These are phyloP conservation scores for Erodium moschatum DNA, from an alignment of 441 rosid species.

Conservation along the genomic window DNA sequence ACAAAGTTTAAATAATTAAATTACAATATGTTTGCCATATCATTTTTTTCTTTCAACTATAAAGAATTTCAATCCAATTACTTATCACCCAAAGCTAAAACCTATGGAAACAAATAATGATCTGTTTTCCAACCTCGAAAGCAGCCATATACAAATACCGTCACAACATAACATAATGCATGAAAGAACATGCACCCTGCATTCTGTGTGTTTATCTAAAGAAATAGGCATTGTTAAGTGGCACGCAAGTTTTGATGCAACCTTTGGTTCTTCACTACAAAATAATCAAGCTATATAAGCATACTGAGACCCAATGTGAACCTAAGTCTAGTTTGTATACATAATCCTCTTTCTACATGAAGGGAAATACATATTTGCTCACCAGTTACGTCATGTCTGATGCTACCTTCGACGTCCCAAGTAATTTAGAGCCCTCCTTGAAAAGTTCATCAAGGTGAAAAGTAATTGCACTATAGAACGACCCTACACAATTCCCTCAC, in stretches of 20 bases:
- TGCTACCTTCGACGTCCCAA: constrained; percentile 39
- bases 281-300: background rate
- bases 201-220: no score
- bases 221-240: background rate
- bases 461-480: constrained; percentile 46
- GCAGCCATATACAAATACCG: no score
- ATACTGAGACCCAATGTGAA: background rate
- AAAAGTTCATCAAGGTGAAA: constrained; percentile 38
- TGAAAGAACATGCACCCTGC: no score
- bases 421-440: constrained; percentile 37
- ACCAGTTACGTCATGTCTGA: constrained; percentile 24
- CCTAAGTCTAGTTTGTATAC: no score
- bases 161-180: no score
- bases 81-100: no score
- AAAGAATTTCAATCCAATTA: no score
- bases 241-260: background rate
- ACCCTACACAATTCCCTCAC: constrained; percentile 60
- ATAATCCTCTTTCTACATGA: background rate
- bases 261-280: background rate
- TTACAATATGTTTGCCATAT: no score
- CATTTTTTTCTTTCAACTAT: no score
- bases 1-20: no score
- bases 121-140: no score
- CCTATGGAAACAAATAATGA: no score
- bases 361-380: constrained; percentile 12